Evolutionary conservation across 2,329 filamentous ascomycete species (phyloP).

Genomic region (Paraphaeosphaeria minitans): DNA sequence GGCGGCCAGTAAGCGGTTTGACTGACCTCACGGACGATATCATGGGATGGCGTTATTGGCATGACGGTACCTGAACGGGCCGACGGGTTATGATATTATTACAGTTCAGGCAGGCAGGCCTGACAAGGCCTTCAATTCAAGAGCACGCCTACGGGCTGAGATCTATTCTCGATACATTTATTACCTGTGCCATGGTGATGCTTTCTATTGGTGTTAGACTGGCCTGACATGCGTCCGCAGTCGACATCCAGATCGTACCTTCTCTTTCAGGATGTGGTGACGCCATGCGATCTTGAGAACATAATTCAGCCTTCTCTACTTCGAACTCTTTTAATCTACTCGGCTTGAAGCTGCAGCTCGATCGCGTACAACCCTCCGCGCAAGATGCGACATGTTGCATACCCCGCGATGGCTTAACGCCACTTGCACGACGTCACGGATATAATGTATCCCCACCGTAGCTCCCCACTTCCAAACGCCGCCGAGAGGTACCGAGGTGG

Average conservation of each 20-base stretch:
- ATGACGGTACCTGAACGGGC: slow-evolving; percentile 30
- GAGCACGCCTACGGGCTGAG: slow-evolving; percentile 40
- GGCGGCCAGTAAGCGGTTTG: slow-evolving; percentile 55
- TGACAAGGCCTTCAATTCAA: slow-evolving; percentile 32
- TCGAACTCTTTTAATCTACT: too few species aligned
- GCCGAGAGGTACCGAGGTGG: background rate
- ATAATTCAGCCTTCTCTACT: too few species aligned
- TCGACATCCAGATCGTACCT: too few species aligned
- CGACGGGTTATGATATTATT: slow-evolving; percentile 31
- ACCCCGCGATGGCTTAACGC: slow-evolving; percentile 5
- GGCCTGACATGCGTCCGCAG: too few species aligned
- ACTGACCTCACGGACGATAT: slow-evolving; percentile 20
- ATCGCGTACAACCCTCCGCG: too few species aligned
- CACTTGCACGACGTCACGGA: slow-evolving; percentile 10
- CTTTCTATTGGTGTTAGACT: background rate
- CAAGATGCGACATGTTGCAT: too few species aligned
- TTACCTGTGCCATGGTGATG: background rate
- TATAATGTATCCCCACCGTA: slow-evolving; percentile 26
- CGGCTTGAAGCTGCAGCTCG: too few species aligned
- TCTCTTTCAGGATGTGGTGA: too few species aligned
- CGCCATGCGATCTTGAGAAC: too few species aligned
- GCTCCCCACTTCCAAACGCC: slow-evolving; percentile 13
- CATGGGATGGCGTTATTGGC: slow-evolving; percentile 40
- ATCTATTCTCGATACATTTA: slow-evolving; percentile 24
- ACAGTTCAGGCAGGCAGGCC: slow-evolving; percentile 31